Evolutionary conservation across 768 basidiomycete species (phyloP).

Genomic region (Amanita polypyramis): DNA sequence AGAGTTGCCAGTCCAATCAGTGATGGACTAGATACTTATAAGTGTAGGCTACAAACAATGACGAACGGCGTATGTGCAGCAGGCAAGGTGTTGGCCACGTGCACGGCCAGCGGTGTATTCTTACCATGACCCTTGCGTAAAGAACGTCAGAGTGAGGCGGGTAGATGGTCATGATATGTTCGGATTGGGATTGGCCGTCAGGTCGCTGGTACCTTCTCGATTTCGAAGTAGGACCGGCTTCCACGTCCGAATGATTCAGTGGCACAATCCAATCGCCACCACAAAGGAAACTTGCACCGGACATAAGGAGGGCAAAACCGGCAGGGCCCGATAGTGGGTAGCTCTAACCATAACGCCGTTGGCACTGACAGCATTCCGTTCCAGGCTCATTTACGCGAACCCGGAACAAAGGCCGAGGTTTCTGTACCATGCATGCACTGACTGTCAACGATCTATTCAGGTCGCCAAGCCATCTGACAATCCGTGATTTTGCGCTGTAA

Average conservation of each 20-base stretch:
- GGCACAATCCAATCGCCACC: neutral
- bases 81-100: neutral
- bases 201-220: neutral
- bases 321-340: conserved; percentile 1
- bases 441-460: conserved; percentile 2
- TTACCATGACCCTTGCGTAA: neutral
- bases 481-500: conserved; percentile 16
- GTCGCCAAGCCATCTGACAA: conserved; percentile 2
- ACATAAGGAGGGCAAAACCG: conserved; percentile 2
- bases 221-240: neutral
- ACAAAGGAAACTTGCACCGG: conserved; percentile 1
- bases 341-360: conserved; percentile 1
- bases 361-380: neutral
- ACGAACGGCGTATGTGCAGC: neutral
- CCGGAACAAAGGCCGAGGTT: conserved; percentile 1
- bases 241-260: neutral
- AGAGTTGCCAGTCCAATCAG: neutral
- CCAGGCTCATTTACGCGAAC: conserved; percentile 2
- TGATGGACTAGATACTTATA: neutral
- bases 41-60: neutral
- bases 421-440: neutral
- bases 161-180: neutral
- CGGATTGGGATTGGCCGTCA: neutral
- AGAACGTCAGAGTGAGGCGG: neutral
- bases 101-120: neutral